phyloP scores from a whole-genome alignment of 2,329 filamentous ascomycete genomes.

The Lecanicillium sp. region DNA sequence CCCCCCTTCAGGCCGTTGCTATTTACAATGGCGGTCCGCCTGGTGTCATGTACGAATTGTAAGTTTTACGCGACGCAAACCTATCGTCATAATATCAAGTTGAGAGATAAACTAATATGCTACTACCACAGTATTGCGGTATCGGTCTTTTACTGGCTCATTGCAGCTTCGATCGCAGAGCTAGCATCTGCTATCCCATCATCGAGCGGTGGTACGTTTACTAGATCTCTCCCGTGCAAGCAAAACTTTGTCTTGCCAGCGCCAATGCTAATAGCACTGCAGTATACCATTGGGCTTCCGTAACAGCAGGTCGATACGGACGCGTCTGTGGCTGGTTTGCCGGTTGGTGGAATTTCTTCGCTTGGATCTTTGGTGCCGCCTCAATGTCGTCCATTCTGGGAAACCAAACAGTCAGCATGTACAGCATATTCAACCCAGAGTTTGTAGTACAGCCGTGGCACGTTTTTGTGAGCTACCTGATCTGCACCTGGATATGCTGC shows the following conservation, averaged over 20 bases:
- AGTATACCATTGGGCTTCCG: slow-evolving; percentile 54
- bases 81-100: background rate
- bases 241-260: too few species aligned
- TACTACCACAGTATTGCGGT: slow-evolving; percentile 20
- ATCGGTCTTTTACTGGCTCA: slow-evolving; percentile 46
- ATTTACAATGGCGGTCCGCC: slow-evolving; percentile 54
- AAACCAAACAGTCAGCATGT: slow-evolving; percentile 34
- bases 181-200: slow-evolving; percentile 54
- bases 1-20: slow-evolving; percentile 23
- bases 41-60: slow-evolving; percentile 54
- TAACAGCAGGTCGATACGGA: slow-evolving; percentile 47
- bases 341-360: slow-evolving; percentile 37
- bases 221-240: background rate
- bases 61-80: background rate
- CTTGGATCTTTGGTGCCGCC: slow-evolving; percentile 30
- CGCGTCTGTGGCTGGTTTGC: slow-evolving; percentile 38
- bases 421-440: slow-evolving; percentile 28
- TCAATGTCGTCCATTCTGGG: slow-evolving; percentile 32
- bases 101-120: too few species aligned
- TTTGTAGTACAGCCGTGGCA: slow-evolving; percentile 31
- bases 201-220: slow-evolving; percentile 35
- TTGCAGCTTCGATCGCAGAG: slow-evolving; percentile 52
- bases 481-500: slow-evolving; percentile 30
- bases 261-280: background rate
- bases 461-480: slow-evolving; percentile 32